Evolutionary conservation across 768 basidiomycete genomes (phyloP).

Genomic region (Mycena vulgaris): DNA sequence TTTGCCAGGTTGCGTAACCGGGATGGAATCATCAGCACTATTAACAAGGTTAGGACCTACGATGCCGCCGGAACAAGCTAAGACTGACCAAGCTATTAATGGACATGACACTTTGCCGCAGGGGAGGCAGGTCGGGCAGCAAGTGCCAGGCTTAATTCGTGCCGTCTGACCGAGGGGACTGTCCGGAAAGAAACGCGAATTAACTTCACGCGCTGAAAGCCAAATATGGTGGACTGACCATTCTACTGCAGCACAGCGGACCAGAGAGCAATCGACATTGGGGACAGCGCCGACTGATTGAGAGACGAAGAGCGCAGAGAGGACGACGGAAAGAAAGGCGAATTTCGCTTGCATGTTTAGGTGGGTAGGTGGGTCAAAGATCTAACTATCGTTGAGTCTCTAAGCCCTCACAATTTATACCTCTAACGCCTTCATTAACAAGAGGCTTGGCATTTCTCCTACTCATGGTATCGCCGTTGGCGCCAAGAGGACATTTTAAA

Average conservation of each 20-base stretch:
- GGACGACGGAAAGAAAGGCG: too few species aligned
- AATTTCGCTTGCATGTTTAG: too few species aligned
- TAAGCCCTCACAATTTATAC: conserved; percentile 26
- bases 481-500: too few species aligned
- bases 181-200: conserved; percentile 11
- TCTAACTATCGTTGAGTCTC: conserved; percentile 2
- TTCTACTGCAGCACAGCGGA: too few species aligned
- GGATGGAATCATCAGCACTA: too few species aligned
- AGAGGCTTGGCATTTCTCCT: conserved; percentile 10
- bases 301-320: too few species aligned
- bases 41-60: background rate
- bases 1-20: background rate
- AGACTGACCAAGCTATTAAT: conserved; percentile 14
- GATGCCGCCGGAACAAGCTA: conserved; percentile 4
- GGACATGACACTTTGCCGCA: conserved; percentile 17
- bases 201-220: conserved; percentile 16
- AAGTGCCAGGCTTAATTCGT: conserved; percentile 3
- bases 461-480: too few species aligned
- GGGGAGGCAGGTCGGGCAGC: background rate
- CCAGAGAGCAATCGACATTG: too few species aligned
- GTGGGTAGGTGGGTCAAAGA: too few species aligned
- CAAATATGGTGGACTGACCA: too few species aligned
- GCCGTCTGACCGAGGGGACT: conserved; percentile 24
- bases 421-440: conserved; percentile 14
- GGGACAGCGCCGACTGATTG: too few species aligned